Base-by-base conservation (phyloP, 768 basidiomycete species). In the Baorangia bicolor region DNA sequence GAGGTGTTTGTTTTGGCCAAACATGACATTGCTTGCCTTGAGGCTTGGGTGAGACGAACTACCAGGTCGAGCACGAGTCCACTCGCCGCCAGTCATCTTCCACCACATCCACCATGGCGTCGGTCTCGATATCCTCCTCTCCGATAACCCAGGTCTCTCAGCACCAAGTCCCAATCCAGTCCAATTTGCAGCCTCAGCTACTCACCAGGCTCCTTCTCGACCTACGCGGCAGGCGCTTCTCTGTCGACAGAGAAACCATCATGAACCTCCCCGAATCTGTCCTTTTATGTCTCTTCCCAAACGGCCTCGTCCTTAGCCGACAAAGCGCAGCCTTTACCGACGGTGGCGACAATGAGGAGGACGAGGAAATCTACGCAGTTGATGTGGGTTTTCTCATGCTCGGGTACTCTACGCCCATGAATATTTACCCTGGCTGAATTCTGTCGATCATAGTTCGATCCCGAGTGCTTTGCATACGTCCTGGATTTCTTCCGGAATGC, bases 261-360 rank as follows among this genome's bases (percentile, higher is more conserved):
- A 97, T 98, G 94, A 93, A 95, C 70, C 81, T 99, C 20, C 97
- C 97, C 2, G 97, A 99, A 82, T 94, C 92, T 18, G 94, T 99
- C 43, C 80, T 98, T 50, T 78, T 99, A 35, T 98, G 95, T 73
- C 79, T 99, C 58, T 99, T 98, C 69, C 97, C 97, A 11, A 98
- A 98, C 67, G 97, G 96, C 20, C 84, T 98, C 57, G 94, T 98
- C 37, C 81, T 98, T 51, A 94, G 89, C 68, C 81, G 94, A 58
- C 92, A 95, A 67, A 90, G 88, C 57, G 81, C 83, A 9, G 86
- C 86, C 18, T 74, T 90, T 51, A 83, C 84, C 8, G 90, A 88
- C 54, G 87, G 85, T 21, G 88, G 85, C 27, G 89, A 85, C 38
- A 82, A 83, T 58, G 86, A 84, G 40, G 90, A 91, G 46, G 84